Evolutionary conservation across 257 asterid species (phyloP), one percentile per base, ranked within the genome.

Genomic region (Anisodus tanguticus): DNA sequence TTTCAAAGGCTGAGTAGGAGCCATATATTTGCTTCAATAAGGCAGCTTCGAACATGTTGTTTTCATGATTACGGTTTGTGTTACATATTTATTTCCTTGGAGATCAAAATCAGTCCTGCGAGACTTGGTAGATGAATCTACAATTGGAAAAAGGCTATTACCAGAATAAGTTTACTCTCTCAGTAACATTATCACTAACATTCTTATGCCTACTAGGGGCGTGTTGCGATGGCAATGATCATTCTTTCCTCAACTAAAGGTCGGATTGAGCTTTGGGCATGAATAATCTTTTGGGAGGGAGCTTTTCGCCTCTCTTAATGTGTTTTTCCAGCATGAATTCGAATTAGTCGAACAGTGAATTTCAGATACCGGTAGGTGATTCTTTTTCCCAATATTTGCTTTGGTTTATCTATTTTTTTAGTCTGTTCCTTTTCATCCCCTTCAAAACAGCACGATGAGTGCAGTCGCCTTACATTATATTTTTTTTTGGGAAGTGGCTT

Each of bases 11-110:
- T 22, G 69, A 62, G 31, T 77, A 77, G 64, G 64, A 53, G 47
- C 45, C 43, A 53, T 77, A 13, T 77, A 39, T 26, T 54, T 53
- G 64, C 64, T 77, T 77, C 49, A 53, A 77, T 77, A 77, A 77
- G 22, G 64, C 64, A 31, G 15, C 49, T 51, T 51, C 39, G 22
- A 77, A 64, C 82, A 26, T 77, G 15, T 31, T 51, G 19, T 22
- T 39, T 26, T 26, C 22, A 54, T 31, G 13, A 77, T 26, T 53
- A 13, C 8, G 13, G 64, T 26, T 53, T 15, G 7, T 77, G 81
- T 31, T 77, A 77, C 22, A 15, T 77, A 31, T 53, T 31, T 77
- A 3, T 22, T 6, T 31, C 43, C 26, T 37, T 35, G 12, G 22
- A 15, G 41, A 53, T 15, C 77, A 53, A 66, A 66, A 66, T 66